Base-by-base conservation (phyloP, 768 basidiomycete species). In the Agaricus bisporus region DNA sequence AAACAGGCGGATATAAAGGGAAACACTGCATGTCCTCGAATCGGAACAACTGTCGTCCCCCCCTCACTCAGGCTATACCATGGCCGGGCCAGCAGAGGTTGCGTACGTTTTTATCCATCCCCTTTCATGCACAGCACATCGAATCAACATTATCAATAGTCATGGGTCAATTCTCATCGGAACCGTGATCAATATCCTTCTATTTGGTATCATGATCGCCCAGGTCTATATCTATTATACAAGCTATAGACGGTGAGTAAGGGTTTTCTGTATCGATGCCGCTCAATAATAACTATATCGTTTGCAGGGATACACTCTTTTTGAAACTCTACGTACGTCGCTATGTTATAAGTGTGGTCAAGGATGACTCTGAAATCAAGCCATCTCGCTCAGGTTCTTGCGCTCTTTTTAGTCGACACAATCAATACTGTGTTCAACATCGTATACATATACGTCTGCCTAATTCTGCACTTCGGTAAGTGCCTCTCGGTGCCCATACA, bases 91-190 rank as follows among this genome's bases (percentile, higher is more conserved):
- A 32, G 32, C 11, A 32, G 32, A 32, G 32, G 32, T 7, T 32
- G 32, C 11, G 32, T 32, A 32, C 32, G 32, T 32, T 32, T 32
- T 8, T 6, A 32, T 32, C 32, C 32, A 32, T 32, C 7, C 32
- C 32, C 11, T 32, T 32, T 8, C 32, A 32, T 6, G 32, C 32
- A 6, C 11, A 11, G 11, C 32, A 32, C 7, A 1, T 32, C 8
- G 32, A 32, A 32, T 11, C 7, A 32, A 11, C 32, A 7, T 8
- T 8, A 32, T 32, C 32, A 32, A 7, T 44, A 80, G 79, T 4
- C 75, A 76, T 60, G 75, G 76, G 25, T 75, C 75, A 11, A 75
- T 78, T 64, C 68, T 78, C 58, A 71, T 79, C 41, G 77, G 76
- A n/a, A 68, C 72, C 51, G 60, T 70, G 12, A 60, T 79, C 63